Evolutionary conservation across 441 rosid genomes (phyloP), one percentile per base, ranked within the genome.

Genomic region (Geranium incanum): DNA sequence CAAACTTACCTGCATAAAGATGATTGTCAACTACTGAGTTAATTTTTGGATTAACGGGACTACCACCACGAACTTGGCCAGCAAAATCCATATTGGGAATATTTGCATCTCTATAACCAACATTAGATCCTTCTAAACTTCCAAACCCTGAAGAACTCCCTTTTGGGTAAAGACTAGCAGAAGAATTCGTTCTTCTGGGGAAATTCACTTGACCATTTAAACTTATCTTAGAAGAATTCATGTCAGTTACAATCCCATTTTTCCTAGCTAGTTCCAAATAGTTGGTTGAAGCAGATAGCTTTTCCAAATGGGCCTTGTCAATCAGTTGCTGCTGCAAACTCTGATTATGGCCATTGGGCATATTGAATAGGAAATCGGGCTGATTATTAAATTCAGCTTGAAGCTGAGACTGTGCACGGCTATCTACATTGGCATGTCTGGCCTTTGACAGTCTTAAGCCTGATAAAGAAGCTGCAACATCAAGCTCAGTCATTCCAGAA

Each of bases 141-240:
- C 82, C 93, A 74, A 84, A 68, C 70, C 86, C 85, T 13, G 83
- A 76, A 66, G 85, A 81, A 78, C 83, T 86, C 77, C 80, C 73
- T 60, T 78, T 78, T 59, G 88, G 78, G 81, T 82, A 83, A 65
- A 89, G 90, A 85, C 84, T 89, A 68, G 87, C 83, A 37, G 89
- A 87, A 75, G 95, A 92, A 77, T 82, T 79, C 75, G 87, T 83
- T 84, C 87, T 79, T 81, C 79, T 88, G 15, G 95, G 93, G 75
- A 92, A 78, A 73, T 80, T 82, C 73, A 72, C 81, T 71, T 80
- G 88, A 43, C 88, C 87, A 63, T 75, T 79, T 71, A 84, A 76
- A 82, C 76, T 79, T 66, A 79, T 68, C 39, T 75, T 74, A 66
- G 87, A 81, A 82, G 82, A 78, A 75, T 81, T 81, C 74, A 73